Evolutionary conservation across 768 basidiomycete genomes (phyloP).

Genomic region (Neoboletus brunneissimus): DNA sequence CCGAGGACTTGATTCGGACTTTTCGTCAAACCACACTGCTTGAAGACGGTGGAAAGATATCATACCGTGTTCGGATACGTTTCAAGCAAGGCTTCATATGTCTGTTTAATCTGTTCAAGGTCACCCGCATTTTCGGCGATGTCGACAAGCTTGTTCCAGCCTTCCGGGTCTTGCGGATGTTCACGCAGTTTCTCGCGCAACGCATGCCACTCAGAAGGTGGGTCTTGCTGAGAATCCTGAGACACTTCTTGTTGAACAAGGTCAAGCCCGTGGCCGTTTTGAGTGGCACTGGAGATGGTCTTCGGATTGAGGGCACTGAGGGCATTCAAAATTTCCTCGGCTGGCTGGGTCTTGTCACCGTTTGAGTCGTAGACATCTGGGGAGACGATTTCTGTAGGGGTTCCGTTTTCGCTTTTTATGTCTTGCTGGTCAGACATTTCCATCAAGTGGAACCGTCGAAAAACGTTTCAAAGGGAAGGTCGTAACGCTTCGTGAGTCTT

Average conservation of each 20-base stretch:
- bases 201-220: slow-evolving; percentile 65
- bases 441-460: slow-evolving; percentile 29
- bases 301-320: slow-evolving; percentile 35
- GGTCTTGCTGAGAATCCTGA: slow-evolving; percentile 29
- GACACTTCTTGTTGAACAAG: slow-evolving; percentile 21
- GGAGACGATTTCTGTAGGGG: slow-evolving; percentile 25
- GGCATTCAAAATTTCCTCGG: slow-evolving; percentile 38
- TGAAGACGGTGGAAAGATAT: slow-evolving; percentile 29
- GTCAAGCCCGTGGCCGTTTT: slow-evolving; percentile 29
- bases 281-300: slow-evolving; percentile 19
- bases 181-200: slow-evolving; percentile 60
- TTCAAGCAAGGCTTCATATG: slow-evolving; percentile 79
- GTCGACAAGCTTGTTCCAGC: slow-evolving; percentile 74
- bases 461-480: slow-evolving; percentile 28
- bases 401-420: slow-evolving; percentile 22
- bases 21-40: slow-evolving; percentile 24
- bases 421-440: slow-evolving; percentile 39
- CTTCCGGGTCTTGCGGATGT: slow-evolving; percentile 71
- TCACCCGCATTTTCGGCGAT: slow-evolving; percentile 76
- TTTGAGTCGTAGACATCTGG: slow-evolving; percentile 29
- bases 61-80: slow-evolving; percentile 92
- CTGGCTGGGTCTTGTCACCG: slow-evolving; percentile 34
- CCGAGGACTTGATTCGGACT: slow-evolving; percentile 55
- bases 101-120: slow-evolving; percentile 72
- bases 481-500: background rate